A percentile compares a stretch with the other conserved stretches of the same genome.
These are phyloP conservation scores for Vaccinium corymbosum DNA, from an alignment of 148 eudicot genomes.

Conservation along the genomic window DNA sequence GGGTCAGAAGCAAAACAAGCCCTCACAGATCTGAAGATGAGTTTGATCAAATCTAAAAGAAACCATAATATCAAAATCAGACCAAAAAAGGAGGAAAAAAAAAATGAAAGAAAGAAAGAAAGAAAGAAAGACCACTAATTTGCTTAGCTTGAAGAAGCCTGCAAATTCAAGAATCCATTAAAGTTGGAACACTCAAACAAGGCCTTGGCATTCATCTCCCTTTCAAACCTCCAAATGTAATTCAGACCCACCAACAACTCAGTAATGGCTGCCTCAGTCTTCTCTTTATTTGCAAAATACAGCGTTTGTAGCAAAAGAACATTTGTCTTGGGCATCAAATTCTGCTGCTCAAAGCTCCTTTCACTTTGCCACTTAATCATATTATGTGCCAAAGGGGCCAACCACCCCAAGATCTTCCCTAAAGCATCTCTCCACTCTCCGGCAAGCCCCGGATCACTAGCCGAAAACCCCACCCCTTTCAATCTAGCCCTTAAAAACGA, in stretches of 20 bases:
- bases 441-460: constrained; percentile 67
- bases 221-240: constrained; percentile 87
- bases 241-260: constrained; percentile 90
- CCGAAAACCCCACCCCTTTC: constrained; percentile 71
- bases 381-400: constrained; percentile 80
- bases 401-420: constrained; percentile 67
- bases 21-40: constrained; percentile 24
- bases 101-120: too few species aligned
- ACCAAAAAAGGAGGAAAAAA: constrained; percentile 2
- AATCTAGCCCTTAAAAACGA: constrained; percentile 48
- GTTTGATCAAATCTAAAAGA: constrained; percentile 13
- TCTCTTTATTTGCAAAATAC: constrained; percentile 65
- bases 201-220: constrained; percentile 90
- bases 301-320: constrained; percentile 72
- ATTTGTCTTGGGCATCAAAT: constrained; percentile 43
- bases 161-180: constrained; percentile 32
- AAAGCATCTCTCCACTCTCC: constrained; percentile 89
- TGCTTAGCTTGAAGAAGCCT: constrained; percentile 15
- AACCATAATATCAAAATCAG: constrained; percentile 7
- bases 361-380: constrained; percentile 96
- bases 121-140: not conserved
- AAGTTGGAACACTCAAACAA: constrained; percentile 49
- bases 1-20: constrained; percentile 21
- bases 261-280: constrained; percentile 84
- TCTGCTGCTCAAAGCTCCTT: constrained; percentile 84